A percentile compares a stretch with the other conserved stretches of the same genome.
These are phyloP conservation scores for Amanita pseudoporphyria DNA, from an alignment of 768 basidiomycete species.

Conservation along the genomic window DNA sequence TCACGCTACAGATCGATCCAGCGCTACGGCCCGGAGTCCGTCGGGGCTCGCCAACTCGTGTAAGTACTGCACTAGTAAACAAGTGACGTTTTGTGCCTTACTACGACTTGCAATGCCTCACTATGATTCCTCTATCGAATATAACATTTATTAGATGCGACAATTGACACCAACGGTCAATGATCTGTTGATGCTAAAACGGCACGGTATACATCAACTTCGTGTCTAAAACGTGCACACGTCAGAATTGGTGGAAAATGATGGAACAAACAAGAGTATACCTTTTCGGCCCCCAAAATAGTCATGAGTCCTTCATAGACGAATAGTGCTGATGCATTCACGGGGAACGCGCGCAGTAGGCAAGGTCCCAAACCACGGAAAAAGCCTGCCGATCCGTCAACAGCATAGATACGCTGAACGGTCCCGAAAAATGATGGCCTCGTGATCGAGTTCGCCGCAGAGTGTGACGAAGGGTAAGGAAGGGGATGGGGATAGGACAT, in stretches of 20 bases:
- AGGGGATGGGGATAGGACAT: conserved; percentile 46
- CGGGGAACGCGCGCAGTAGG: conserved; percentile 65
- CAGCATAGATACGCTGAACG: conserved; percentile 41
- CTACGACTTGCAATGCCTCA: no score
- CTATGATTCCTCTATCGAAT: no score
- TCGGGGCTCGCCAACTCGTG: no score
- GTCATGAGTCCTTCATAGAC: conserved; percentile 73
- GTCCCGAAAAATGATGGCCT: conserved; percentile 40
- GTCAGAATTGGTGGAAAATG: conserved; percentile 1
- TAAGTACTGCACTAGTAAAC: no score
- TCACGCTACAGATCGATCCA: no score
- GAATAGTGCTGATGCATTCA: conserved; percentile 70
- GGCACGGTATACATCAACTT: conserved; percentile 7
- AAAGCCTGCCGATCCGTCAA: conserved; percentile 46
- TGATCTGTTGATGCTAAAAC: not conserved
- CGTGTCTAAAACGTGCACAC: conserved; percentile 6
- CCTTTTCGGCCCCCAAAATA: conserved; percentile 56
- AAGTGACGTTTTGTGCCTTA: no score
- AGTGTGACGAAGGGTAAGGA: conserved; percentile 26
- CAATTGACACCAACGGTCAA: no score
- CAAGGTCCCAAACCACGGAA: conserved; percentile 61
- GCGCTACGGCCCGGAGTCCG: not conserved
- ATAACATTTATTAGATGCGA: no score
- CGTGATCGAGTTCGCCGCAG: conserved; percentile 14
- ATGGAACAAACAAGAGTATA: conserved; percentile 23